A percentile compares a stretch with the other conserved stretches of the same genome.
Conservation (phyloP, 2,329 filamentous ascomycete genomes). For the Diaporthe aspalathi region DNA sequence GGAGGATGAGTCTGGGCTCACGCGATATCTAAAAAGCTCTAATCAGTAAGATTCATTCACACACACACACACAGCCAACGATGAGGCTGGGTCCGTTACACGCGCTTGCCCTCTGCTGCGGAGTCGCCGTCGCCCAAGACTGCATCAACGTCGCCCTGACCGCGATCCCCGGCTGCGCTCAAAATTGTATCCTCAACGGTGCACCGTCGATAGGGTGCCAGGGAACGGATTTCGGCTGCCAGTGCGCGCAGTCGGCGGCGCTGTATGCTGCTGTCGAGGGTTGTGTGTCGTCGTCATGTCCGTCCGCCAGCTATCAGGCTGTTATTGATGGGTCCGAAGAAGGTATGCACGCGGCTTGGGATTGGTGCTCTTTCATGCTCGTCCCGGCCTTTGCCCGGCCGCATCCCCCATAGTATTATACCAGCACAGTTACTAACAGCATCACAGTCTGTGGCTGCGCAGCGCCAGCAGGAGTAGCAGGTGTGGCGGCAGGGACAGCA, state of each 20-base stretch:
- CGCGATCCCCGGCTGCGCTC: constrained; percentile 48
- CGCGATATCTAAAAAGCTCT: neutral
- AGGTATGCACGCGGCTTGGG: constrained; percentile 41
- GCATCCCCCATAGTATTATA: neutral
- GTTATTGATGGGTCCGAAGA: constrained; percentile 48
- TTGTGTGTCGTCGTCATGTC: constrained; percentile 46
- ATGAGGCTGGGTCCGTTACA: constrained; percentile 32
- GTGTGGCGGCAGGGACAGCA: constrained; percentile 20
- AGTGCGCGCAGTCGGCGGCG: constrained; percentile 47
- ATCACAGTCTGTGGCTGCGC: constrained; percentile 35
- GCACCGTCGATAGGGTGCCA: constrained; percentile 47
- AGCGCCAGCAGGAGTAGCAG: constrained; percentile 21
- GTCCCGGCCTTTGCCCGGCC: neutral
- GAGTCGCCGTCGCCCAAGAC: constrained; percentile 38
- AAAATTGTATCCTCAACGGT: constrained; percentile 47
- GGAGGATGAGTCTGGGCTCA: neutral
- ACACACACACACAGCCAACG: neutral
- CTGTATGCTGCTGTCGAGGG: constrained; percentile 48
- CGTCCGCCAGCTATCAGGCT: constrained; percentile 43
- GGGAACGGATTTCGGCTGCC: constrained; percentile 48
- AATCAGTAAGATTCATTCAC: too few species aligned
- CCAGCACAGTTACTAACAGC: neutral
- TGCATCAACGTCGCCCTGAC: constrained; percentile 45
- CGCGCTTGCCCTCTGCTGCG: constrained; percentile 21
- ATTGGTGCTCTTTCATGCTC: neutral